phyloP scores from a whole-genome alignment of 768 basidiomycete genomes.

The Coprinopsis marcescibilis region DNA sequence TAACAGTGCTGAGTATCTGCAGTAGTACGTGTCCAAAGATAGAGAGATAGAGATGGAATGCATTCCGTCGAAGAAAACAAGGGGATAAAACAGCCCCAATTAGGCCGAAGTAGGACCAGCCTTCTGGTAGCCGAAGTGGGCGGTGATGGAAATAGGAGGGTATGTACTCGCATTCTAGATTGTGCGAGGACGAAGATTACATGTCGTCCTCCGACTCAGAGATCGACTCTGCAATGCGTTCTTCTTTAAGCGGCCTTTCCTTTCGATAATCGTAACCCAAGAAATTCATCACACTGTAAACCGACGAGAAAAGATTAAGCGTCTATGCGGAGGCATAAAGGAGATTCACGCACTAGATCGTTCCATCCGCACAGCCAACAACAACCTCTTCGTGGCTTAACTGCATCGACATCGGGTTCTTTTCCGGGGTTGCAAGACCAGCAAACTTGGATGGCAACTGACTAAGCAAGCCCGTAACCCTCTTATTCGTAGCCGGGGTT shows the following conservation, averaged over 20 bases:
- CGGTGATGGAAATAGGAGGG: no score
- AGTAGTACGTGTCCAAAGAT: no score
- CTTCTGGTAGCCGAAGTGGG: no score
- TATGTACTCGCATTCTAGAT: no score
- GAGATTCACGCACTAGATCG: constrained; percentile 67
- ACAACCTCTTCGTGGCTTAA: constrained; percentile 88
- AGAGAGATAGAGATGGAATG: no score
- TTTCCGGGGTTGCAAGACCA: constrained; percentile 81
- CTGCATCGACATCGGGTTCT: constrained; percentile 95
- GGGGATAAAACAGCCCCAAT: no score
- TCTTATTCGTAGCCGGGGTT: constrained; percentile 26
- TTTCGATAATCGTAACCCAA: constrained; percentile 29
- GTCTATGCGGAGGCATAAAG: background rate
- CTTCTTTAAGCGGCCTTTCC: constrained; percentile 4
- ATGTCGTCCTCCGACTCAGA: background rate
- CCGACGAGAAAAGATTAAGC: background rate
- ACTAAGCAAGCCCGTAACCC: constrained; percentile 56
- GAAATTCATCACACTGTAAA: constrained; percentile 30
- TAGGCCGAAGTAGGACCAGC: no score
- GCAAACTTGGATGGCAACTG: constrained; percentile 61
- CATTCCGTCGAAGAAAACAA: no score
- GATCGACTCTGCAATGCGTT: background rate
- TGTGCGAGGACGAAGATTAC: background rate
- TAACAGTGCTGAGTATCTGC: no score
- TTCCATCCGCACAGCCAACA: constrained; percentile 86